These are phyloP conservation scores for Termitomyces sp. DNA, from an alignment of 768 basidiomycete genomes.

Conservation along the genomic window DNA sequence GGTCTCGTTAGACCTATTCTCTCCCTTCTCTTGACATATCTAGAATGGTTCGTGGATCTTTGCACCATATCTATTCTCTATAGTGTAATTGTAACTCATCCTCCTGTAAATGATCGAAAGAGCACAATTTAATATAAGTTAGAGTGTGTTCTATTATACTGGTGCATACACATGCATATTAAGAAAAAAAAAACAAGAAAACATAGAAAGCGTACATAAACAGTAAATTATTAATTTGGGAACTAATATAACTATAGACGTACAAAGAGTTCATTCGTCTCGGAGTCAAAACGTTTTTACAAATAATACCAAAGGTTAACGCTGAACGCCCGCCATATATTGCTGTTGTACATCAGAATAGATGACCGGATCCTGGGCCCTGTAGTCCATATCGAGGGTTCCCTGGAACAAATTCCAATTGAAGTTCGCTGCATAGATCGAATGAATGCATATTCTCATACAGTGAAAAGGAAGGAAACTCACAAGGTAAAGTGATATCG, in stretches of 20 bases:
- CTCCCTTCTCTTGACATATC: background rate
- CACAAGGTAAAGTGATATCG: constrained; percentile 54
- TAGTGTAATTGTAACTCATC: background rate
- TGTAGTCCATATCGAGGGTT: constrained; percentile 32
- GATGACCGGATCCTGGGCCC: constrained; percentile 17
- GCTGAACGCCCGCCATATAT: constrained; percentile 27
- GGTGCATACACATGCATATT: background rate
- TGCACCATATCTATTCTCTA: background rate
- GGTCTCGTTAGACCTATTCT: background rate
- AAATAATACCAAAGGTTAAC: constrained; percentile 3
- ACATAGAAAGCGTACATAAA: background rate
- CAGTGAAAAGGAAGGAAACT: constrained; percentile 17
- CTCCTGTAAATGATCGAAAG: background rate
- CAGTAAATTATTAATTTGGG: background rate
- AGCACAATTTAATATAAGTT: no score
- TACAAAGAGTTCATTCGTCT: background rate
- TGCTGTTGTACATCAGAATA: constrained; percentile 21
- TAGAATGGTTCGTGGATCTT: background rate
- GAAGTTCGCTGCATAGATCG: constrained; percentile 25
- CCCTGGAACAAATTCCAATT: constrained; percentile 41
- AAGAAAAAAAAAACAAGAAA: background rate
- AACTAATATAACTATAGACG: background rate
- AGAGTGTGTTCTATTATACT: background rate
- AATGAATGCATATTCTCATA: background rate
- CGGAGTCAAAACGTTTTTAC: background rate